These are phyloP conservation scores for Omphalotus guepiniiformis DNA, from an alignment of 768 basidiomycete genomes.

Conservation along the genomic window DNA sequence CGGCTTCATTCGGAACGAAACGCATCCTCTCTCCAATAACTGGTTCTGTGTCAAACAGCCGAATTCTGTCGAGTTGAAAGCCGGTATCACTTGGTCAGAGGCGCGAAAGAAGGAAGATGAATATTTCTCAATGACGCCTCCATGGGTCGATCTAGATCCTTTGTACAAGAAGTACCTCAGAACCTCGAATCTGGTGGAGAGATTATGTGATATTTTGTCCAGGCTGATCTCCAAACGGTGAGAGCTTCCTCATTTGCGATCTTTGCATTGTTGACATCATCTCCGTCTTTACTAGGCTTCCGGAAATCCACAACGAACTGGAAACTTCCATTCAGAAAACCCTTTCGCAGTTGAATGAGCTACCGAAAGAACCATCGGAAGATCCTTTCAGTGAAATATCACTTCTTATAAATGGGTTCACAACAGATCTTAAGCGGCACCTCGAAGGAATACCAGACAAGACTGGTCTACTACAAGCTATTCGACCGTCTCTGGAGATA, in stretches of 20 bases:
- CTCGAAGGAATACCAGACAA: slow-evolving; percentile 51
- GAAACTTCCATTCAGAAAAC: slow-evolving; percentile 38
- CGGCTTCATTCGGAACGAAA: slow-evolving; percentile 50
- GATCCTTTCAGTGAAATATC: slow-evolving; percentile 59
- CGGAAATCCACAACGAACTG: slow-evolving; percentile 57
- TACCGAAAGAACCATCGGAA: slow-evolving; percentile 49
- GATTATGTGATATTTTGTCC: slow-evolving; percentile 57
- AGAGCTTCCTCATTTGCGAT: slow-evolving; percentile 7
- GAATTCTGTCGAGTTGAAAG: slow-evolving; percentile 43
- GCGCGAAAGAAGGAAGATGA: slow-evolving; percentile 54
- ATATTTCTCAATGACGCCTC: slow-evolving; percentile 48
- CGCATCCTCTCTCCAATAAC: slow-evolving; percentile 44
- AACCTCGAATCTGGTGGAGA: slow-evolving; percentile 51
- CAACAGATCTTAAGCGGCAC: slow-evolving; percentile 35
- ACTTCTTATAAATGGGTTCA: slow-evolving; percentile 42
- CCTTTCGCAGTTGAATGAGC: slow-evolving; percentile 22
- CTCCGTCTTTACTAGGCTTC: slow-evolving; percentile 43
- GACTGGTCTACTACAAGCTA: slow-evolving; percentile 51
- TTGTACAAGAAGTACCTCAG: slow-evolving; percentile 50
- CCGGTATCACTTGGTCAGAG: slow-evolving; percentile 52
- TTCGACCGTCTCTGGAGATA: slow-evolving; percentile 41
- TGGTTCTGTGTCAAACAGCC: slow-evolving; percentile 62
- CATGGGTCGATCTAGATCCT: slow-evolving; percentile 53
- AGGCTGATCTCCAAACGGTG: slow-evolving; percentile 61
- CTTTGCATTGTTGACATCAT: background rate